Evolutionary conservation across 2,329 filamentous ascomycete genomes (phyloP), one percentile per base, ranked within the genome.

Genomic region (Trichoderma aggressivum): DNA sequence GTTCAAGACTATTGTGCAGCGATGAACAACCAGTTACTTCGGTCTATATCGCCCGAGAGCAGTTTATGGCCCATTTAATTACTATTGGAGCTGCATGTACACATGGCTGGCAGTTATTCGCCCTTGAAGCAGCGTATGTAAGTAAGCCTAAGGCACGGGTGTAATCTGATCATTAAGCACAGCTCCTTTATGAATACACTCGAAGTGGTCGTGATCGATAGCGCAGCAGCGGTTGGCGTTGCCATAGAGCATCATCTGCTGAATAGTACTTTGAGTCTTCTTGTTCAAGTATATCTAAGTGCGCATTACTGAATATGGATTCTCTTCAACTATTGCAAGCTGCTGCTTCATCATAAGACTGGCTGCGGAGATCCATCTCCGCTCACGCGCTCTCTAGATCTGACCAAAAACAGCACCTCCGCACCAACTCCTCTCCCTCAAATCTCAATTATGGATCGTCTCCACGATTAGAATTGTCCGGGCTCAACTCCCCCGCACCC

Each of bases 401-500:
- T 53, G 39, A 16, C 36, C 61, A 32, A 53, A 63, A 67, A 14
- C 50, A 67, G 64, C 24, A 43, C 36, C 64, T 67, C 50, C 50
- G 34, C 64, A 39, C 5, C 34, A 43, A 30, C 28, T 30, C 24
- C 32, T 28, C 53, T 28, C 18, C 21, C 32, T 21, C 11, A 32
- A 59, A 59, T 7, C 55, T 7, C 55, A 59, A 21, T n/a, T 34
- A 59, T 21, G 30, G 56, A 34, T 59, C 56, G n/a, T 16, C 30
- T 30, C 53, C 24, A 7, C 16, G n/a, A 28, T 28, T 21, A n/a
- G 43, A 32, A 18, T 50, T 32, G 28, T 6, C 61, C 61, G 61
- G 61, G 26, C 18, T 5, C 53, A 58, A 24, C 53, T 58, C 34
- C 64, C 63, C 64, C 64, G 64, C 64, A 59, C 64, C 64, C 64